Evolutionary conservation across 2,329 filamentous ascomycete species (phyloP).

Genomic region (Fusarium sterilihyphosum): DNA sequence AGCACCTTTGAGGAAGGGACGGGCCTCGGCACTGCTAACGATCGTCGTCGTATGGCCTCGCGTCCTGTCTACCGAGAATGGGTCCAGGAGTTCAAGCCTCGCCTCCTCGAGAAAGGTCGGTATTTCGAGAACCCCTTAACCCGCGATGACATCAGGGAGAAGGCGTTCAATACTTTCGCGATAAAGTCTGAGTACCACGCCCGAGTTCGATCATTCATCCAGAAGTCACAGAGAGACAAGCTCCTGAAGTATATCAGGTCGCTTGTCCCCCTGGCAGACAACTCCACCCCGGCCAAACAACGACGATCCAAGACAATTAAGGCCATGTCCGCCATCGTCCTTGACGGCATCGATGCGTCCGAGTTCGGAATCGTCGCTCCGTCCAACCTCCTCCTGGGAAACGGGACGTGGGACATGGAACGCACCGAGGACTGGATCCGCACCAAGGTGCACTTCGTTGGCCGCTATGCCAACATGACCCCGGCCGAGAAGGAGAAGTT

Average conservation of each 20-base stretch:
- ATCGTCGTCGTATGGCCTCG: slow-evolving; percentile 64
- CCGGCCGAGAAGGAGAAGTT: not conserved
- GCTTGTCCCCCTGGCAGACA: slow-evolving; percentile 43
- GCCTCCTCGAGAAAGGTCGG: slow-evolving; percentile 53
- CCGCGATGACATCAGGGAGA: slow-evolving; percentile 59
- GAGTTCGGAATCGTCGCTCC: slow-evolving; percentile 48
- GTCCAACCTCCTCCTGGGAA: slow-evolving; percentile 43
- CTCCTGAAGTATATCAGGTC: slow-evolving; percentile 53
- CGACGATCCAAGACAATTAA: slow-evolving; percentile 38
- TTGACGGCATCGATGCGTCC: slow-evolving; percentile 52
- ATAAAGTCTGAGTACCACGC: slow-evolving; percentile 55
- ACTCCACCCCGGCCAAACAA: not conserved
- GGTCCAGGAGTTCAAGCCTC: slow-evolving; percentile 70
- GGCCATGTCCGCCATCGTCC: slow-evolving; percentile 61
- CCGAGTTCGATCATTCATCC: slow-evolving; percentile 49
- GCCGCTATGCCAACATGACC: not conserved
- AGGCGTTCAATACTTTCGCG: slow-evolving; percentile 64
- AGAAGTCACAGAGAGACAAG: slow-evolving; percentile 54
- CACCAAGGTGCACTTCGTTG: not conserved
- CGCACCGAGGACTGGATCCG: slow-evolving; percentile 7
- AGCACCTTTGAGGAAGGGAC: slow-evolving; percentile 45
- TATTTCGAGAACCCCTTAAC: slow-evolving; percentile 44
- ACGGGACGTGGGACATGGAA: slow-evolving; percentile 58
- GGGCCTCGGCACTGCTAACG: slow-evolving; percentile 58
- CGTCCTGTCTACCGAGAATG: slow-evolving; percentile 69